Evolutionary conservation across 2,329 filamentous ascomycete genomes (phyloP).

Genomic region (Arthrinium phaeospermum): DNA sequence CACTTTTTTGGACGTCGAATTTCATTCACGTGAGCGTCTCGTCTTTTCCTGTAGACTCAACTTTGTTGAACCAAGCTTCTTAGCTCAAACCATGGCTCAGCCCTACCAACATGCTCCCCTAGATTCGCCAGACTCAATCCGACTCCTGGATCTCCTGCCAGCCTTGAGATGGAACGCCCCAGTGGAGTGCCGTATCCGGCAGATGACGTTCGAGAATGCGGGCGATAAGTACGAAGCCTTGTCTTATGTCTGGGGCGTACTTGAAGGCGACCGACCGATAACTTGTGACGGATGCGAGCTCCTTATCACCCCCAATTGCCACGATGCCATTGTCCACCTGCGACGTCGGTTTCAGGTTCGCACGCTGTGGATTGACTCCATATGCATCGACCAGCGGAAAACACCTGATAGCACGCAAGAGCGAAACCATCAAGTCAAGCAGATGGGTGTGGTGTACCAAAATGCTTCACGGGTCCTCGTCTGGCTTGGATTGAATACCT

Average conservation of each 20-base stretch:
- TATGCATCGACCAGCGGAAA: background rate
- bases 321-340: background rate
- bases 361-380: conserved; percentile 8
- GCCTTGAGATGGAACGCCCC: background rate
- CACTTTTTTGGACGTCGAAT: background rate
- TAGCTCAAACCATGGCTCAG: background rate
- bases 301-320: background rate
- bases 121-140: background rate
- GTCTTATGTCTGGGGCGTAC: conserved; percentile 3
- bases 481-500: background rate
- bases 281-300: background rate
- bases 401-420: background rate
- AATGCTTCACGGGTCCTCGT: background rate
- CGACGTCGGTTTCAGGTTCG: background rate
- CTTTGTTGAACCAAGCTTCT: background rate
- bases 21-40: background rate
- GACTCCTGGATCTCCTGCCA: conserved; percentile 3
- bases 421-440: background rate
- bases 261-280: background rate
- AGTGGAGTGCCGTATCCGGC: background rate
- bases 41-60: background rate
- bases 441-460: background rate
- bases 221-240: background rate
- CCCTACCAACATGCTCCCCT: background rate
- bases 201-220: background rate